These are phyloP conservation scores for Piloderma croceum DNA, from an alignment of 768 basidiomycete species.

Conservation along the genomic window DNA sequence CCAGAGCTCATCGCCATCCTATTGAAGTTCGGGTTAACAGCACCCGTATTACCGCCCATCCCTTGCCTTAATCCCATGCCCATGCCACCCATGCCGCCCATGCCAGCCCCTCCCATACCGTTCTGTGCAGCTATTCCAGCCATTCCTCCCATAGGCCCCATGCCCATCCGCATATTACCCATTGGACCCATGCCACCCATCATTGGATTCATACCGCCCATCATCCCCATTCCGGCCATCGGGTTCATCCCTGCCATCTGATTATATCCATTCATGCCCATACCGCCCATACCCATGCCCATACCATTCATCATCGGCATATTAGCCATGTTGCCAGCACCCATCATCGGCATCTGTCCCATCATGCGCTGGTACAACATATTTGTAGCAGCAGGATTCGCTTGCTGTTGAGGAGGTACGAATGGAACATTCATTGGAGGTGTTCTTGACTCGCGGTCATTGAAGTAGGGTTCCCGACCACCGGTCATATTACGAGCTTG, in stretches of 20 bases:
- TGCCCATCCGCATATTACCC: slow-evolving; percentile 32
- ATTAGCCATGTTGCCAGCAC: slow-evolving; percentile 32
- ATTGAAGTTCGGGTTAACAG: slow-evolving; percentile 27
- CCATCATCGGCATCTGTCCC: slow-evolving; percentile 40
- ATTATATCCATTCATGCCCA: slow-evolving; percentile 31
- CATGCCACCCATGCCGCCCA: slow-evolving; percentile 19
- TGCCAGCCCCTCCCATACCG: slow-evolving; percentile 8
- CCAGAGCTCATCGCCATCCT: slow-evolving; percentile 38
- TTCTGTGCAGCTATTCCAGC: slow-evolving; percentile 10
- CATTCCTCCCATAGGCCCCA: slow-evolving; percentile 31
- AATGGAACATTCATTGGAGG: slow-evolving; percentile 27
- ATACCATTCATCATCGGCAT: slow-evolving; percentile 50
- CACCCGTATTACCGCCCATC: slow-evolving; percentile 16
- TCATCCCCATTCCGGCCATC: slow-evolving; percentile 18
- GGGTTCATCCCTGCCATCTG: slow-evolving; percentile 30
- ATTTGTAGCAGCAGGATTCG: slow-evolving; percentile 39
- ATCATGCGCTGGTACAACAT: slow-evolving; percentile 50
- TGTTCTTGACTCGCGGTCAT: slow-evolving; percentile 31
- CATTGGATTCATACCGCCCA: slow-evolving; percentile 15
- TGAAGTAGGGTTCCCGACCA: slow-evolving; percentile 27
- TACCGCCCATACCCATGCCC: slow-evolving; percentile 40
- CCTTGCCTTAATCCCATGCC: slow-evolving; percentile 16
- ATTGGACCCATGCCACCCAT: slow-evolving; percentile 22
- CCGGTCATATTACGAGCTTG: slow-evolving; percentile 35
- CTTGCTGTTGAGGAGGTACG: slow-evolving; percentile 31